Evolutionary conservation across 2,329 filamentous ascomycete genomes (phyloP), one percentile per base, ranked within the genome.

Genomic region (Colletotrichum eremochloae): DNA sequence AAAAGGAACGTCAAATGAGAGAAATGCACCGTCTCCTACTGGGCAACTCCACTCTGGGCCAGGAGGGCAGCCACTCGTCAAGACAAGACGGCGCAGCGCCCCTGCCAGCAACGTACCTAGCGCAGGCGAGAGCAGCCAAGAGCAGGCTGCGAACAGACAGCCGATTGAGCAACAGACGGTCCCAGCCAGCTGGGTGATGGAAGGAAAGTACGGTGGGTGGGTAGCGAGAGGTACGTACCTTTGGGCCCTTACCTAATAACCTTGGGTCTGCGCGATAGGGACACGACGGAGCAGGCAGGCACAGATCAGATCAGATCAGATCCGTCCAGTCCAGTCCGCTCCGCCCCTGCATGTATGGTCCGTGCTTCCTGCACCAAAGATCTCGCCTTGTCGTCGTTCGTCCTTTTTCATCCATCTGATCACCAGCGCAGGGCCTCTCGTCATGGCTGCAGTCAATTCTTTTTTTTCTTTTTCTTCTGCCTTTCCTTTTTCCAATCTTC

Each of bases 121-220:
- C 7, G 14, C 18, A 42, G 40, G 53, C 20, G 8, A 38, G 55
- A 61, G 38, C 55, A 55, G 31, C 55, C 67, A 53, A 55, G 53
- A 61, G 36, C 53, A 53, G n/a, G 62, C 67, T 67, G 67, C 29
- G 62, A 70, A 60, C 62, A 67, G 63, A 46, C 29, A 24, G 7
- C 31, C 12, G 53, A 24, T 24, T 24, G 24, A 24, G 24, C 24
- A 24, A 24, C 24, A 24, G 24, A 31, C 11, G 33, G 53, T 56
- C 11, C 53, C 33, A 38, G 53, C 53, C 12, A 33, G 33, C 8
- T n/a, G 53, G 53, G 50, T 31, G 50, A 52, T 24, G 48, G 24
- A 24, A 24, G 24, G 24, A 24, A 24, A 24, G 24, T 1, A 24
- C 24, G 24, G 24, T 1, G 1, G 24, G 24, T 24, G 24, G 24